These are phyloP conservation scores for Apiospora phragmitis DNA, from an alignment of 2,329 filamentous ascomycete species.

Conservation along the genomic window DNA sequence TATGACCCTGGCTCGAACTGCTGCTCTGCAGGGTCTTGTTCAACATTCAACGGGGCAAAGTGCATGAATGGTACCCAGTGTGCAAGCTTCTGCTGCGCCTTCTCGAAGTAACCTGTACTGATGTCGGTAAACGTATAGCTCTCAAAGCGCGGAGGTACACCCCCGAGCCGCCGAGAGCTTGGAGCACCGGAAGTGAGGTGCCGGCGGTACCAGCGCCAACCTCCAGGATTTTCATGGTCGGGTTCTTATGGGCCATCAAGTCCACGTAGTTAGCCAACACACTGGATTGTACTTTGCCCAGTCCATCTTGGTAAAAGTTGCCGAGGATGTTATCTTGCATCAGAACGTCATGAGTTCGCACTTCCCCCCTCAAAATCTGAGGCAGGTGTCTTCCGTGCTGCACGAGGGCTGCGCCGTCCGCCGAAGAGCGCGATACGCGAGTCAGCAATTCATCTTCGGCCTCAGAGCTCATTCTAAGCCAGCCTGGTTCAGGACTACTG, in stretches of 20 bases:
- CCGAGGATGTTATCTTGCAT: background rate
- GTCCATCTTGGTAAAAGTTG: background rate
- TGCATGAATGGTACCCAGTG: background rate
- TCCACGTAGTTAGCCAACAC: background rate
- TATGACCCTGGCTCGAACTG: background rate
- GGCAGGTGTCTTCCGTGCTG: background rate
- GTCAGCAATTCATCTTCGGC: background rate
- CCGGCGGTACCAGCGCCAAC: slow-evolving; percentile 12
- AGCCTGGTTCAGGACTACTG: no score
- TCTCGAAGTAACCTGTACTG: background rate
- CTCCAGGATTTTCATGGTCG: slow-evolving; percentile 6
- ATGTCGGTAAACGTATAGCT: background rate
- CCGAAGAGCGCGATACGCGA: background rate
- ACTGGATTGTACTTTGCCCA: background rate
- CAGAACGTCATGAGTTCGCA: background rate
- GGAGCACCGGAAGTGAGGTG: background rate
- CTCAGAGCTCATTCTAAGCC: background rate
- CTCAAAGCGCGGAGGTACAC: background rate
- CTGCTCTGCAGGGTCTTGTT: background rate
- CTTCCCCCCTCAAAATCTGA: background rate
- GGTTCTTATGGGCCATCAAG: slow-evolving; percentile 11
- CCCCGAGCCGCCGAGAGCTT: background rate
- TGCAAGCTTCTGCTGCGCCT: background rate
- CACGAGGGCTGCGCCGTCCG: background rate
- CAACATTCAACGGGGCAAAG: background rate